Evolutionary conservation across 78 protist genomes (phyloP).

Genomic region (Parvularia atlantis): DNA sequence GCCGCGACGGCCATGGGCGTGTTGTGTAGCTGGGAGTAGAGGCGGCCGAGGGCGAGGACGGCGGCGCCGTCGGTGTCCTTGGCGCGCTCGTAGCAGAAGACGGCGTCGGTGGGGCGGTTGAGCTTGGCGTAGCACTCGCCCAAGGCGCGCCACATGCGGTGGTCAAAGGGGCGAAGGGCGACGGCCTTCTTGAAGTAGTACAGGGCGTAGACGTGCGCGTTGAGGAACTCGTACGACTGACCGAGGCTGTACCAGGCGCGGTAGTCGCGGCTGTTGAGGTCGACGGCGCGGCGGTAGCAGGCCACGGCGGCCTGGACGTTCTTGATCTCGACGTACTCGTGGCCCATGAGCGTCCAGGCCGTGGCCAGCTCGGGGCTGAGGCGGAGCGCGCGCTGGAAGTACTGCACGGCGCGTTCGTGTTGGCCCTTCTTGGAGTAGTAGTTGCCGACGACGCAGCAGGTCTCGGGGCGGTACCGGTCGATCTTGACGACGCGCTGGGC

Average conservation of each 20-base stretch:
- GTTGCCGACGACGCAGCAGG: constrained; percentile 85
- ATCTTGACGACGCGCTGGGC: constrained; percentile 48
- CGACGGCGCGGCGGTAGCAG: constrained; percentile 81
- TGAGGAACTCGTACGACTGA: constrained; percentile 84
- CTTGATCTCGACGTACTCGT: constrained; percentile 80
- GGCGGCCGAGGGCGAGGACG: constrained; percentile 40
- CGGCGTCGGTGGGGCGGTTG: constrained; percentile 42
- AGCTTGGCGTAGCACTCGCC: constrained; percentile 52
- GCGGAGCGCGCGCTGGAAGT: constrained; percentile 82
- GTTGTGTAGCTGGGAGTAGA: constrained; percentile 31
- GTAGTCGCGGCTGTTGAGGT: constrained; percentile 73
- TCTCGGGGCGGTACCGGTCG: constrained; percentile 82
- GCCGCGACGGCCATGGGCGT: constrained; percentile 44
- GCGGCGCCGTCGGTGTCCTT: constrained; percentile 61
- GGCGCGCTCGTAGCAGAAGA: constrained; percentile 78
- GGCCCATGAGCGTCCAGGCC: constrained; percentile 96
- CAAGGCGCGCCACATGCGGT: constrained; percentile 79
- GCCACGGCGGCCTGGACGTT: constrained; percentile 78
- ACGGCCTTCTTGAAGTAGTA: constrained; percentile 82
- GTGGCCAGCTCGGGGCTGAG: constrained; percentile 37
- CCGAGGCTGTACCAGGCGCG: constrained; percentile 96
- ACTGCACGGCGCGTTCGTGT: constrained; percentile 82
- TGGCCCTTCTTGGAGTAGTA: constrained; percentile 65
- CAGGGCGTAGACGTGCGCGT: constrained; percentile 66
- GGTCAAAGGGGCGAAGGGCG: constrained; percentile 58